Base-by-base conservation (phyloP, 768 basidiomycete genomes). In the Amanita thiersii region DNA sequence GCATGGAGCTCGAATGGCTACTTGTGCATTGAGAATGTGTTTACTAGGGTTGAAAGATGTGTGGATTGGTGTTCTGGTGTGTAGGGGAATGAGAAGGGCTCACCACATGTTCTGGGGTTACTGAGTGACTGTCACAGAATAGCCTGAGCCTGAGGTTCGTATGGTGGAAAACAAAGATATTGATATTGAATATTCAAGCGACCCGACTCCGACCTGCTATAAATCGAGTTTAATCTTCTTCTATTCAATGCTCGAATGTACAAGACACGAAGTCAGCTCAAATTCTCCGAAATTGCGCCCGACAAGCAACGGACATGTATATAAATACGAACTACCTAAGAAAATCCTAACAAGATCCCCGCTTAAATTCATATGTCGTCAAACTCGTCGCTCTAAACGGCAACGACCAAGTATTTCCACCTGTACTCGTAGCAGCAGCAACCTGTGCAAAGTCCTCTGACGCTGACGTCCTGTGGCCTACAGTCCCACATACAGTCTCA, bases 11-110 rank as follows among this genome's bases (percentile, higher is more conserved):
- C 94, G 84, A 51, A 99, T 88, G 26, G 93, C 75, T 17, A 96
- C 96, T 64, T 98, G 94, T 0, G 88, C 89, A 62, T 99, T 99
- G 37, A 99, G 66, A 47, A 99, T 75, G 56, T 98, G 96, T 72
- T 94, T 94, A 67, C 92, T 96, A 36, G 23, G 10, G 19, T 15
- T 37, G 15, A 14, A 14, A 6, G 7, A 12, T 23, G 32, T 19
- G 35, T 37, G n/a, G n/a, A 2, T 19, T 19, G 18, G 33, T 18
- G 17, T 19, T 35, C 14, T 35, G 33, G 4, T 49, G 39, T 45
- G 43, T 46, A 17, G 23, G 3, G 12, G 10, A 6, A 12, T n/a
- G 33, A 7, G 24, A 18, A 18, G 26, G 12, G 24, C 44, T 15
- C 39, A 51, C 50, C 50, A 51, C 50, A 51, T 50, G 19, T 11